phyloP scores from a whole-genome alignment of 257 asterid species.

The Solanum sejunctum region DNA sequence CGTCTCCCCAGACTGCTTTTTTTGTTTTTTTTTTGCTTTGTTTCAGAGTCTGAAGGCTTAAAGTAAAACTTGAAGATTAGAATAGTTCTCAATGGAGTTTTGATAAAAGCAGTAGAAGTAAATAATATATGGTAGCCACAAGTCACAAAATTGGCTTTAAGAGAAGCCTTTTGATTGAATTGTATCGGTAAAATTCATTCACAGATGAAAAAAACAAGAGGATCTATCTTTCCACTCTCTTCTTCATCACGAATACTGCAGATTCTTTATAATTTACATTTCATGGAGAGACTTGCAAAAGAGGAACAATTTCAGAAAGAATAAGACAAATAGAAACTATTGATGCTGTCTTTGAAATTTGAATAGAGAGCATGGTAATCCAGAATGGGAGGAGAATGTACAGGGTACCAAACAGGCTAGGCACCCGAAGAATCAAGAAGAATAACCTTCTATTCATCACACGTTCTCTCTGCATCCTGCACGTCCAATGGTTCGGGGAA shows the following conservation, averaged over 20 bases:
- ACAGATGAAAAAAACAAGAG: background rate
- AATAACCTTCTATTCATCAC: conserved; percentile 19
- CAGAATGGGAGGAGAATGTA: conserved; percentile 2
- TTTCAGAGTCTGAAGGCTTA: background rate
- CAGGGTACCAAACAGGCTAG: conserved; percentile 10
- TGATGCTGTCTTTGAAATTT: background rate
- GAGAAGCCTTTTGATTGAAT: background rate
- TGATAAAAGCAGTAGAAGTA: background rate
- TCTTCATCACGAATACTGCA: conserved; percentile 10
- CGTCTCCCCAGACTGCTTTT: background rate
- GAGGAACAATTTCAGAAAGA: conserved; percentile 11
- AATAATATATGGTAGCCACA: background rate
- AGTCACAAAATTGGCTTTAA: background rate
- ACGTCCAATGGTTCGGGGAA: conserved; percentile 55
- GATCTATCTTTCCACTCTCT: background rate
- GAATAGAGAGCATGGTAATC: conserved; percentile 2
- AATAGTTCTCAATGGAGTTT: background rate
- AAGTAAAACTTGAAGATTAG: background rate
- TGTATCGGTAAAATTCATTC: background rate
- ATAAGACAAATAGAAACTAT: conserved; percentile 10
- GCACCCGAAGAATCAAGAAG: conserved; percentile 27
- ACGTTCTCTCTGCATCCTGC: conserved; percentile 23
- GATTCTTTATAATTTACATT: conserved; percentile 32
- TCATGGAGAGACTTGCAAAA: conserved; percentile 14
- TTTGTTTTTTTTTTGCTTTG: background rate